Evolutionary conservation across 768 basidiomycete genomes (phyloP), one percentile per base, ranked within the genome.

Genomic region (Phlegmacium glaucopus): DNA sequence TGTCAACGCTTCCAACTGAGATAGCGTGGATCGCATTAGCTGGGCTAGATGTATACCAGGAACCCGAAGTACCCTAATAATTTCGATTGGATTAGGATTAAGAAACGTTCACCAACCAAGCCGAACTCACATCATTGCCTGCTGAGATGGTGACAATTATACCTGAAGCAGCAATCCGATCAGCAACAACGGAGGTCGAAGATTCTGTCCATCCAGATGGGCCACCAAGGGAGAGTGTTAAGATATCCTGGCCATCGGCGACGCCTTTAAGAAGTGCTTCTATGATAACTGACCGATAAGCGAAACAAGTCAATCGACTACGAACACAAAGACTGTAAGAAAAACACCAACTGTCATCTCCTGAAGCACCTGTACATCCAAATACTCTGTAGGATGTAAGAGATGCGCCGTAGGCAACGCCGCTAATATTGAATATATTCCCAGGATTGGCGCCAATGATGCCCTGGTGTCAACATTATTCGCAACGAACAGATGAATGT

Each of bases 401-500:
- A 4, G 72, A 72, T 0, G 83, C 78, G 1, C 73, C 68, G 48
- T 76, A 83, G 1, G 85, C 85, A 34, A 84, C 83, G 47, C 87
- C 87, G 29, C 77, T 79, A 53, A 85, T 78, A 63, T 80, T 80
- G 69, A 78, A 83, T 25, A 62, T 57, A 58, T 85, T 86, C 37
- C 64, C 72, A 3, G 78, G 75, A 49, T 80, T 65, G 9, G 79
- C 79, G 11, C 78, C 83, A 47, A 84, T 74, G 59, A 84, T 83
- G 18, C 82, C 85, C 56, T 58, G 15, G 26, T 10, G 13, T 37
- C 7, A 37, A 11, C 6, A 22, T 22, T 22, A 22, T 22, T 22
- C 22, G 22, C 22, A 22, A 22, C 22, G 22, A 22, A 9, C 16
- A 7, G n/a, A 11, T 10, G 27, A 26, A 26, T 11, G n/a, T 34